These are phyloP conservation scores for Orobanche coerulescens DNA, from an alignment of 257 asterid genomes.

Conservation along the genomic window DNA sequence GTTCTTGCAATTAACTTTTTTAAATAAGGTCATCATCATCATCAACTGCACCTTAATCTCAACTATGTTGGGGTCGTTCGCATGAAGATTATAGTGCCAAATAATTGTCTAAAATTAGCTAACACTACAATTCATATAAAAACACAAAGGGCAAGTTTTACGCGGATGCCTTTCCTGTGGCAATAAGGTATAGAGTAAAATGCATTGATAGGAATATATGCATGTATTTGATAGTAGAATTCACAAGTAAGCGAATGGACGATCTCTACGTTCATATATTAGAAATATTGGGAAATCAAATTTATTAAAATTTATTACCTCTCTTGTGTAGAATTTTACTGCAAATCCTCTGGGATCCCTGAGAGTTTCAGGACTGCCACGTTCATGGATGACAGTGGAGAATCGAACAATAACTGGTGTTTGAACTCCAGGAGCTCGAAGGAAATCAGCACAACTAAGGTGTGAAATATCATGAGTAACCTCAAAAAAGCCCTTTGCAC, in stretches of 20 bases:
- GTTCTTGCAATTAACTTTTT: too few relatives aligned
- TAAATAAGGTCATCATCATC: too few relatives aligned
- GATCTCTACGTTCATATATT: too few relatives aligned
- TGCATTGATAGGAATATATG: background rate
- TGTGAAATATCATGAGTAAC: constrained; percentile 83
- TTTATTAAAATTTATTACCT: constrained; percentile 24
- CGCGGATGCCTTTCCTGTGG: too few relatives aligned
- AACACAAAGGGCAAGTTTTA: too few relatives aligned
- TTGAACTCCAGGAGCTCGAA: constrained; percentile 94
- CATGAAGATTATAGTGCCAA: too few relatives aligned
- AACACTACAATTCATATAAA: too few relatives aligned
- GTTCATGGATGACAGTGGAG: constrained; percentile 95
- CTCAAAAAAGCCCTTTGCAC: constrained; percentile 97
- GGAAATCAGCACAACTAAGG: constrained; percentile 93
- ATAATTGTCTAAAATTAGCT: too few relatives aligned
- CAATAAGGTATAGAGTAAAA: background rate
- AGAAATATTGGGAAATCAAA: too few relatives aligned
- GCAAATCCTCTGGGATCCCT: constrained; percentile 88
- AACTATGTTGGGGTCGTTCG: too few relatives aligned
- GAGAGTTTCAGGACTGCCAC: constrained; percentile 96
- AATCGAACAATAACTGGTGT: constrained; percentile 85
- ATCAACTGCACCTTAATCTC: too few relatives aligned
- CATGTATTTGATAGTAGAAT: background rate
- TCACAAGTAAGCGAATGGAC: too few relatives aligned
- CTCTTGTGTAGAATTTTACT: constrained; percentile 37